Percentiles rank a stretch among this genome's conserved stretches.
Conservation (phyloP, 2,329 filamentous ascomycete genomes). For the Ascochyta clinopodiicola region DNA sequence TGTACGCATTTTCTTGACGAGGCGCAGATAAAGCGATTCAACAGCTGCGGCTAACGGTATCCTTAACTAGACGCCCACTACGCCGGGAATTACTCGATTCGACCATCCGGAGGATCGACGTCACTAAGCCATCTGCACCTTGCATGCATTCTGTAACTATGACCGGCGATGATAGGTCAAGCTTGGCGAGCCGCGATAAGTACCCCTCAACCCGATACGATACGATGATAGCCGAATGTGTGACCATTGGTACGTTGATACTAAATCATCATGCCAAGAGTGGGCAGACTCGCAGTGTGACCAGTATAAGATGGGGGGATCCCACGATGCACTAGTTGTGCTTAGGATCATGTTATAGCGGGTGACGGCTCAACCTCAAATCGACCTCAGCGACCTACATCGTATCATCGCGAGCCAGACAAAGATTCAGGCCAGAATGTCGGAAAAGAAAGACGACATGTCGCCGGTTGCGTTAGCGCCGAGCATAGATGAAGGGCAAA, state of each 20-base stretch:
- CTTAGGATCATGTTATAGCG: neutral
- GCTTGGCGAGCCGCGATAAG: slow-evolving; percentile 26
- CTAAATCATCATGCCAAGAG: slow-evolving; percentile 6
- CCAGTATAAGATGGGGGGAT: slow-evolving; percentile 3
- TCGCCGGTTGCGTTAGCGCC: slow-evolving; percentile 26
- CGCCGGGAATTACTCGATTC: slow-evolving; percentile 29
- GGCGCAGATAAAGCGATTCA: neutral
- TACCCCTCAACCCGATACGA: slow-evolving; percentile 10
- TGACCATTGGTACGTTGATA: slow-evolving; percentile 9
- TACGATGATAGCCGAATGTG: slow-evolving; percentile 19
- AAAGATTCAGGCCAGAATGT: slow-evolving; percentile 15
- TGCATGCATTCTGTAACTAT: slow-evolving; percentile 12
- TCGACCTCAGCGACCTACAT: neutral
- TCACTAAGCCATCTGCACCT: slow-evolving; percentile 16
- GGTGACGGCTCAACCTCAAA: neutral
- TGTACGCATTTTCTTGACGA: neutral
- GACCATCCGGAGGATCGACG: slow-evolving; percentile 31
- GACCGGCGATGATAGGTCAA: slow-evolving; percentile 21
- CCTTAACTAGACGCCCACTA: slow-evolving; percentile 7
- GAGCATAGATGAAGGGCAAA: slow-evolving; percentile 38
- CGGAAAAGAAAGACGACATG: slow-evolving; percentile 33
- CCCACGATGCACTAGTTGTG: neutral
- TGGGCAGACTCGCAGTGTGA: neutral
- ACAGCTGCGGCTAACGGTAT: slow-evolving; percentile 2
- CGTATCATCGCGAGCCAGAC: neutral